Evolutionary conservation across 2,329 filamentous ascomycete species (phyloP).

Genomic region (Diaporthe capsici): DNA sequence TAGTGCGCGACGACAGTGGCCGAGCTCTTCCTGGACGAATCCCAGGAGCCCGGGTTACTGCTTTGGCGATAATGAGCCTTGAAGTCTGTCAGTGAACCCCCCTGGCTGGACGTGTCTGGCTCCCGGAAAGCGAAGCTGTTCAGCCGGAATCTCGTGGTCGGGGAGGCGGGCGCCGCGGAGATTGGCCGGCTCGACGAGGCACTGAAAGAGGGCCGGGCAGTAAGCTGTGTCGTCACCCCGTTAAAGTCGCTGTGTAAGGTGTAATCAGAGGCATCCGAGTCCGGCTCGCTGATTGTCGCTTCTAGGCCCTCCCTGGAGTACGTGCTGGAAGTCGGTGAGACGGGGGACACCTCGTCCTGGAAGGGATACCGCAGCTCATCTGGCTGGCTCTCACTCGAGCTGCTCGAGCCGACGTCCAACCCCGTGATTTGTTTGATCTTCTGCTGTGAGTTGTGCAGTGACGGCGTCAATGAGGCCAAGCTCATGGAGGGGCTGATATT

Average conservation of each 20-base stretch:
- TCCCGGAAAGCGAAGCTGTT: constrained; percentile 1
- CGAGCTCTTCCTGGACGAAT: constrained; percentile 26
- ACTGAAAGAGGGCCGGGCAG: constrained; percentile 5
- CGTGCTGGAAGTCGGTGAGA: constrained; percentile 42
- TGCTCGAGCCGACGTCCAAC: constrained; percentile 50
- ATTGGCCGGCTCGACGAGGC: background rate
- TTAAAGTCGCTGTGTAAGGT: constrained; percentile 29
- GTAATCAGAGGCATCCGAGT: constrained; percentile 32
- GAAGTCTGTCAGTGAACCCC: background rate
- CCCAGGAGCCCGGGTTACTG: background rate
- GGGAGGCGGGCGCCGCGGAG: constrained; percentile 4
- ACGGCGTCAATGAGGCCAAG: constrained; percentile 39
- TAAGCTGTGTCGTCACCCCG: constrained; percentile 9
- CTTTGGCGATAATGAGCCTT: constrained; percentile 5
- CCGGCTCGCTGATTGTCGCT: constrained; percentile 42
- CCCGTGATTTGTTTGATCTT: constrained; percentile 61
- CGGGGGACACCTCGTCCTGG: constrained; percentile 40
- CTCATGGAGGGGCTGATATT: constrained; percentile 31
- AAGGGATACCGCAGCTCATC: background rate
- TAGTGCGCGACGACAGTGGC: constrained; percentile 30
- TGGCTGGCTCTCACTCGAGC: constrained; percentile 33
- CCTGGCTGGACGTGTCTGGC: background rate
- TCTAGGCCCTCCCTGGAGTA: constrained; percentile 42
- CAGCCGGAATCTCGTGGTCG: background rate
- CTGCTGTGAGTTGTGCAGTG: constrained; percentile 51